phyloP scores from a whole-genome alignment of 805 yeast genomes.

The Lachancea waltii region DNA sequence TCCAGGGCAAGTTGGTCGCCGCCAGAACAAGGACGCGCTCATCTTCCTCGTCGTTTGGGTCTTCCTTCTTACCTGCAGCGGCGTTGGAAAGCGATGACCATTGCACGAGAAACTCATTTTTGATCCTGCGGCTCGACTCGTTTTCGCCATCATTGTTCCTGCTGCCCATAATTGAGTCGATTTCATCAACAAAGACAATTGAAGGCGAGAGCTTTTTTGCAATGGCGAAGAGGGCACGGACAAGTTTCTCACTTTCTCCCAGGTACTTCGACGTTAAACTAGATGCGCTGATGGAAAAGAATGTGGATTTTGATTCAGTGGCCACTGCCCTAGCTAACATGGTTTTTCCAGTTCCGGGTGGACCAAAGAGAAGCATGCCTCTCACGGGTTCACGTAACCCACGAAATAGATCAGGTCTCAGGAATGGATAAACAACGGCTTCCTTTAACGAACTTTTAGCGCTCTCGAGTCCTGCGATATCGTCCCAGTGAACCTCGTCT shows the following conservation, averaged over 20 bases:
- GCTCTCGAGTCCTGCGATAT: constrained; percentile 83
- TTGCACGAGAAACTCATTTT: constrained; percentile 88
- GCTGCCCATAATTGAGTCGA: constrained; percentile 80
- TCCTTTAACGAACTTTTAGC: constrained; percentile 89
- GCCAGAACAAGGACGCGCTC: constrained; percentile 84
- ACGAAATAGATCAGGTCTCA: constrained; percentile 86
- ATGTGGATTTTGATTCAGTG: constrained; percentile 89
- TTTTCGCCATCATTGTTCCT: constrained; percentile 67
- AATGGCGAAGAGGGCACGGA: constrained; percentile 76
- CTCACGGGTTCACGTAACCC: constrained; percentile 94
- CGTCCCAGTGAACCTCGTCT: constrained; percentile 93
- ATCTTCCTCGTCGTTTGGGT: constrained; percentile 26
- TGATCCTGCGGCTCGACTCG: constrained; percentile 85
- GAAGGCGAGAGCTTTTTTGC: constrained; percentile 89
- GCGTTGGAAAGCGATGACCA: constrained; percentile 93
- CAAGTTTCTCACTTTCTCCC: constrained; percentile 93
- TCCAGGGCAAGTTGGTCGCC: constrained; percentile 96
- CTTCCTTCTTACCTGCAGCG: constrained; percentile 52
- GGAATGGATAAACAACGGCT: constrained; percentile 92
- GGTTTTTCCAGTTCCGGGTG: constrained; percentile 98
- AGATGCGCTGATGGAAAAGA: constrained; percentile 87
- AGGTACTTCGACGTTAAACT: constrained; percentile 70
- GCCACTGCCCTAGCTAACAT: constrained; percentile 98
- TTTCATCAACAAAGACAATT: constrained; percentile 92
- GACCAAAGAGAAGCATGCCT: constrained; percentile 94